phyloP scores from a whole-genome alignment of 2,329 filamentous ascomycete species.

The Fusarium newnesense region DNA sequence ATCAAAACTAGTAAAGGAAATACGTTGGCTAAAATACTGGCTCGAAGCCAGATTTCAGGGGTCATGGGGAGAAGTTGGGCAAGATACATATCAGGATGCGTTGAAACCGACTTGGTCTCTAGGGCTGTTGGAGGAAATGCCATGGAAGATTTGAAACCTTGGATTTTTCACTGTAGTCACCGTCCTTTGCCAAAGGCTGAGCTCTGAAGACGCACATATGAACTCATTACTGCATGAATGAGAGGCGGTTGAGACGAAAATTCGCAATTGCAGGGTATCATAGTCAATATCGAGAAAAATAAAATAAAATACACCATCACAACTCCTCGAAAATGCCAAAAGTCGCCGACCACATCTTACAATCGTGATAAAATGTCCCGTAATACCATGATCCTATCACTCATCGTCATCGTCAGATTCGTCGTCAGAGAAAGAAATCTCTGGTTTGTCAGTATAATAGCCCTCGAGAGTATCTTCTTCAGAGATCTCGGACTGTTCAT shows the following conservation, averaged over 20 bases:
- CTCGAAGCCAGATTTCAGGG: constrained; percentile 42
- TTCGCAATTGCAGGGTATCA: constrained; percentile 25
- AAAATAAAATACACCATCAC: neutral
- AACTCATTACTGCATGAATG: neutral
- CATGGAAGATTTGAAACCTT: constrained; percentile 34
- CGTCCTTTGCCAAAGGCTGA: neutral
- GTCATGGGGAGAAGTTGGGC: neutral
- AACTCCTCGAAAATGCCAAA: neutral
- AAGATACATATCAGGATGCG: neutral
- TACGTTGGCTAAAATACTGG: constrained; percentile 47
- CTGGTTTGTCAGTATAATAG: neutral
- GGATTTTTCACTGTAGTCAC: neutral
- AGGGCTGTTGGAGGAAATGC: constrained; percentile 39
- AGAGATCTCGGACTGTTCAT: constrained; percentile 4
- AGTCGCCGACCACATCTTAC: neutral
- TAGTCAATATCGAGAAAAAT: neutral
- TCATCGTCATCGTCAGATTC: constrained; percentile 5
- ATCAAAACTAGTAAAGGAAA: constrained; percentile 38
- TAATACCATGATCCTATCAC: neutral
- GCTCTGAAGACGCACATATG: neutral
- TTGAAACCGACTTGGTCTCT: constrained; percentile 29
- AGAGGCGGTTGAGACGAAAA: neutral
- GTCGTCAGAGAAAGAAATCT: neutral
- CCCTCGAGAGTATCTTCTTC: constrained; percentile 2
- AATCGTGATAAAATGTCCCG: constrained; percentile 2